Conservation (phyloP, 306 rosid genomes). For the Acmispon strigosus region DNA sequence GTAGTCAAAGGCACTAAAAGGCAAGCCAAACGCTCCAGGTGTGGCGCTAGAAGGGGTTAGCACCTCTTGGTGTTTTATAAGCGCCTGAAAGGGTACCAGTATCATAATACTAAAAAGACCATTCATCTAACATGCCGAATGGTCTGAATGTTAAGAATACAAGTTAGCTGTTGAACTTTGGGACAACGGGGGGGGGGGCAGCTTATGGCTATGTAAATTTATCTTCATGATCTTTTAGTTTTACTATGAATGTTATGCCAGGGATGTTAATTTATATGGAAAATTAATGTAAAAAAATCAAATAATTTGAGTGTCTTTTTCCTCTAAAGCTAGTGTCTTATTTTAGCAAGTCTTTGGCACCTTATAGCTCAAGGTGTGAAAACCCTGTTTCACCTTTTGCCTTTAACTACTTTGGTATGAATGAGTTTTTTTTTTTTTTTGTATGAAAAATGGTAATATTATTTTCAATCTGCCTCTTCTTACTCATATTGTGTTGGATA, state of each 20-base stretch:
- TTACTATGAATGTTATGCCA: not conserved
- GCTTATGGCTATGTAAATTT: not conserved
- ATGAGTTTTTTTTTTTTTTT: not conserved
- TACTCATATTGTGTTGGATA: not conserved
- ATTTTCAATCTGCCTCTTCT: not conserved
- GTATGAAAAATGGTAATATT: not conserved
- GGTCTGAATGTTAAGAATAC: not conserved
- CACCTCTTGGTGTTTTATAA: not conserved
- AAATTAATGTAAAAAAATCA: not conserved
- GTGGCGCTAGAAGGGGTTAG: not conserved
- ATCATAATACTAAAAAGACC: not conserved
- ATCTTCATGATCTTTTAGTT: not conserved
- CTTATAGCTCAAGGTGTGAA: not conserved
- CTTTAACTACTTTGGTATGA: conserved; percentile 3
- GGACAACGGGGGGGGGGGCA: too few relatives aligned
- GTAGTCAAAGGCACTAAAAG: not conserved
- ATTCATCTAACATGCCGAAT: conserved; percentile 3
- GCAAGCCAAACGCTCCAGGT: not conserved
- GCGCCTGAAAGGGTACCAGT: not conserved
- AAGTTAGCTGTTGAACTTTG: not conserved
- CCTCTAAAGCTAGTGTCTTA: not conserved
- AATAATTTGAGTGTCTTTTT: not conserved
- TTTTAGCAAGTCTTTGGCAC: not conserved
- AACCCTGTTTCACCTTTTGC: not conserved
- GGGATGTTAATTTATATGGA: not conserved